Conservation (phyloP, 2,329 filamentous ascomycete genomes). For the Ustulina deusta region DNA sequence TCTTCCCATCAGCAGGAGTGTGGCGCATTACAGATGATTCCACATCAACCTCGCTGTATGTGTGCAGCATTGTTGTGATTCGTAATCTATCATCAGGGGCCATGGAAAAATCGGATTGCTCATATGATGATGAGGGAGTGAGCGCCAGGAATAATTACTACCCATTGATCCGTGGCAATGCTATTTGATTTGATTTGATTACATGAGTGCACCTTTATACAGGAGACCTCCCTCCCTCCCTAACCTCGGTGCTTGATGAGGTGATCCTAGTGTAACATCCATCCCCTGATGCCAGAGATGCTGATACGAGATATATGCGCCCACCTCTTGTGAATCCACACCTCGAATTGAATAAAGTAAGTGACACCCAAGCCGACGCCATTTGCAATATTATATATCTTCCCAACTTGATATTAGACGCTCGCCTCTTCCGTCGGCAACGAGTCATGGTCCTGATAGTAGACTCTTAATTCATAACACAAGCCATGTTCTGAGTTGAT, state of each 20-base stretch:
- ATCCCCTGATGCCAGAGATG: background rate
- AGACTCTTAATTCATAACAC: background rate
- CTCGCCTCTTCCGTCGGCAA: background rate
- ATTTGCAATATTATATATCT: background rate
- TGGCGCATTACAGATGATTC: constrained; percentile 27
- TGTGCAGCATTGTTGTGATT: constrained; percentile 11
- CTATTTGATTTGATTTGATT: constrained; percentile 11
- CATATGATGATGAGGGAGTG: background rate
- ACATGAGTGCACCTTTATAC: background rate
- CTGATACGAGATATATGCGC: background rate
- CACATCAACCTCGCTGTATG: constrained; percentile 19
- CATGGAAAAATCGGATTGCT: background rate
- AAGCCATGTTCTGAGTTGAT: background rate
- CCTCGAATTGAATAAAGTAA: background rate
- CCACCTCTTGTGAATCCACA: background rate
- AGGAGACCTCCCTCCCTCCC: background rate
- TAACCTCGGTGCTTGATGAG: background rate
- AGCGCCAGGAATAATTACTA: background rate
- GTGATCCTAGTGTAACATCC: too few species aligned
- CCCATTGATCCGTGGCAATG: background rate
- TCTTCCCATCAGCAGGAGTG: background rate
- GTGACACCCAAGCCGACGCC: background rate
- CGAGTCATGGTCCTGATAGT: background rate
- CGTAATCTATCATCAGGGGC: constrained; percentile 1
- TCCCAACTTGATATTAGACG: background rate